phyloP scores from a whole-genome alignment of 2,329 filamentous ascomycete species.

The Emmonsia crescens region DNA sequence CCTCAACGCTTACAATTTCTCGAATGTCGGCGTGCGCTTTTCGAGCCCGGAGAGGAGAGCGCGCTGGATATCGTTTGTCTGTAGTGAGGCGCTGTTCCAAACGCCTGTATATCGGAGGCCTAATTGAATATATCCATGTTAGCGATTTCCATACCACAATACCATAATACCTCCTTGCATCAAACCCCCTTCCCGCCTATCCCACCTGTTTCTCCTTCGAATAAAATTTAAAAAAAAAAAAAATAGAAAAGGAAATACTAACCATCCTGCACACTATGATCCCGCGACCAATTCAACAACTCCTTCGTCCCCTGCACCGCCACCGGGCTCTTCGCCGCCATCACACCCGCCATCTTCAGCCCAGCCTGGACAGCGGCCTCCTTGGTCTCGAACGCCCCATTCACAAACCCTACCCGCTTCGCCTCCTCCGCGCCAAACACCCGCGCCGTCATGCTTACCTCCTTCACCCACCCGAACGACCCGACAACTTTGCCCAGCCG shows the following conservation, averaged over 20 bases:
- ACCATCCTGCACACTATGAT: conserved; percentile 68
- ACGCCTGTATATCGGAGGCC: conserved; percentile 70
- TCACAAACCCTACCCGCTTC: conserved; percentile 34
- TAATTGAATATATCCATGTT: conserved; percentile 20
- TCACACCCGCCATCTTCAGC: conserved; percentile 50
- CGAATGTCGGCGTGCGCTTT: conserved; percentile 71
- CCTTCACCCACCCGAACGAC: conserved; percentile 38
- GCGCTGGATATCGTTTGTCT: conserved; percentile 64
- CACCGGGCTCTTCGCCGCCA: conserved; percentile 76
- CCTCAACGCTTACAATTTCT: conserved; percentile 55
- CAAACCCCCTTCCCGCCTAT: neutral
- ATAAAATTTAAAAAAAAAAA: neutral
- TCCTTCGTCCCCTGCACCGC: conserved; percentile 83
- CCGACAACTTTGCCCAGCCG: conserved; percentile 39
- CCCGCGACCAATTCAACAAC: conserved; percentile 68
- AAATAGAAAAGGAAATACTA: conserved; percentile 24
- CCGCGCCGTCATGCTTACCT: conserved; percentile 36
- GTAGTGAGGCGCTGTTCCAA: conserved; percentile 78
- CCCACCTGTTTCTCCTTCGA: too few relatives aligned
- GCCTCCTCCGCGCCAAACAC: conserved; percentile 37
- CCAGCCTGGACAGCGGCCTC: conserved; percentile 51
- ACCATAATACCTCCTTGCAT: neutral
- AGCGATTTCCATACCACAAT: neutral
- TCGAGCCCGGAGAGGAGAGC: conserved; percentile 67
- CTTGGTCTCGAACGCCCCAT: conserved; percentile 40